A percentile compares a stretch with the other conserved stretches of the same genome.
These are phyloP conservation scores for Alternaria novae-zelandiae DNA, from an alignment of 2,329 filamentous ascomycete genomes.

Conservation along the genomic window DNA sequence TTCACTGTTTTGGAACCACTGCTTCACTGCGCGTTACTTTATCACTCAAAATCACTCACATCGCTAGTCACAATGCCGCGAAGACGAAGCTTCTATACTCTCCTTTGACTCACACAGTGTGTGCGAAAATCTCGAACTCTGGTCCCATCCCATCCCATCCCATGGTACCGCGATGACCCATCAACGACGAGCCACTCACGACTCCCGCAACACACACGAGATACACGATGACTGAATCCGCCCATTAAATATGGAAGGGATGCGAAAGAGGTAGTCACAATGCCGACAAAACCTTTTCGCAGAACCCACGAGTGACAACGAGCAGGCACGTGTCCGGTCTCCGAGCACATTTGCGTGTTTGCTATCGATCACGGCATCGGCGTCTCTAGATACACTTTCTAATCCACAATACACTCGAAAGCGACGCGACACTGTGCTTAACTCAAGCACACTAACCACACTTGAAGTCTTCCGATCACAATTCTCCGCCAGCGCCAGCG, in stretches of 20 bases:
- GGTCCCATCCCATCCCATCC: no score
- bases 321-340: not conserved
- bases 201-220: no score
- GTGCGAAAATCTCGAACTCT: no score
- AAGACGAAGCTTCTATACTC: no score
- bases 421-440: not conserved
- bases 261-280: no score
- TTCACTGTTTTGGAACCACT: not conserved
- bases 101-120: no score
- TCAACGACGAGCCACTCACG: no score
- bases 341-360: not conserved
- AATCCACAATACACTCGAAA: not conserved
- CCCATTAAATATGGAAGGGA: no score
- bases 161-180: no score
- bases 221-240: no score
- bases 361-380: not conserved
- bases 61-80: not conserved
- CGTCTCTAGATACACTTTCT: not conserved
- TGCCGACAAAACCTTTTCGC: not conserved
- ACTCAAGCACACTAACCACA: not conserved
- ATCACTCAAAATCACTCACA: not conserved
- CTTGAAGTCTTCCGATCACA: not conserved
- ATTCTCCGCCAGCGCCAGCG: not conserved
- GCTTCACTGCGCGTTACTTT: not conserved
- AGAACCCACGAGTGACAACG: not conserved